A percentile compares a stretch with the other conserved stretches of the same genome.
Evolutionary conservation across 495 filamentous ascomycete species (phyloP).

Genomic region (Acidiella bohemica): DNA sequence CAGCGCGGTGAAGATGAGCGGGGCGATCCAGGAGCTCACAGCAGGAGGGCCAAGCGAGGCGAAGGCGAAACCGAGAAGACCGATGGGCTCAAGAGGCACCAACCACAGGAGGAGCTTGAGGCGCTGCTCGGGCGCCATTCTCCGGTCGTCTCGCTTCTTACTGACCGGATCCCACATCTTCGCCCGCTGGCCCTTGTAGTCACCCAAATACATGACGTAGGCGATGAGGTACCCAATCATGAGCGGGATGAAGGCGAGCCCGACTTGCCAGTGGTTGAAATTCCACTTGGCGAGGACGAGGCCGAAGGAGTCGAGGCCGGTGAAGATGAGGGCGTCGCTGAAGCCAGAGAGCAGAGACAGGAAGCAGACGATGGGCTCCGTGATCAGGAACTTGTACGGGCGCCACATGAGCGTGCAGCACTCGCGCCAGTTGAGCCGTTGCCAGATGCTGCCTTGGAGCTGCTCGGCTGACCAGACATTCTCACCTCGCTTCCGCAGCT

Average conservation of each 20-base stretch:
- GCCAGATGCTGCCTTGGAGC: slow-evolving; percentile 50
- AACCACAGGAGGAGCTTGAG: slow-evolving; percentile 45
- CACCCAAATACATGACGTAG: slow-evolving; percentile 48
- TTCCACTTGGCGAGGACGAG: slow-evolving; percentile 52
- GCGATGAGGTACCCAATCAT: slow-evolving; percentile 51
- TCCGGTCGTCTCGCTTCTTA: slow-evolving; percentile 33
- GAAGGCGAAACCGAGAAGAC: slow-evolving; percentile 56
- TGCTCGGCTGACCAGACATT: slow-evolving; percentile 29
- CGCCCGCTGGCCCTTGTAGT: slow-evolving; percentile 41
- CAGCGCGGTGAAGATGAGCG: slow-evolving; percentile 47
- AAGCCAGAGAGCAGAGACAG: slow-evolving; percentile 63
- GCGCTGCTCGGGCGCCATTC: slow-evolving; percentile 44
- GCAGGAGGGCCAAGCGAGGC: slow-evolving; percentile 38
- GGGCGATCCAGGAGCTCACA: slow-evolving; percentile 50
- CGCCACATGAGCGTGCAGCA: slow-evolving; percentile 11
- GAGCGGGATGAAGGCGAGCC: slow-evolving; percentile 50
- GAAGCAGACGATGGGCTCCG: slow-evolving; percentile 59
- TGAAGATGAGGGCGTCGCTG: slow-evolving; percentile 67
- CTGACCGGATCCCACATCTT: slow-evolving; percentile 28
- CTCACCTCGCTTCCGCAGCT: slow-evolving; percentile 42
- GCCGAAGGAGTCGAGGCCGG: slow-evolving; percentile 52
- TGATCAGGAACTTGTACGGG: slow-evolving; percentile 42
- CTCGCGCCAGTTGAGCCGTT: slow-evolving; percentile 34
- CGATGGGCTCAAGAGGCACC: slow-evolving; percentile 50
- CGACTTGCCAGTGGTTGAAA: slow-evolving; percentile 41